Evolutionary conservation across 768 basidiomycete genomes (phyloP).

Genomic region (Lactarius sp.): DNA sequence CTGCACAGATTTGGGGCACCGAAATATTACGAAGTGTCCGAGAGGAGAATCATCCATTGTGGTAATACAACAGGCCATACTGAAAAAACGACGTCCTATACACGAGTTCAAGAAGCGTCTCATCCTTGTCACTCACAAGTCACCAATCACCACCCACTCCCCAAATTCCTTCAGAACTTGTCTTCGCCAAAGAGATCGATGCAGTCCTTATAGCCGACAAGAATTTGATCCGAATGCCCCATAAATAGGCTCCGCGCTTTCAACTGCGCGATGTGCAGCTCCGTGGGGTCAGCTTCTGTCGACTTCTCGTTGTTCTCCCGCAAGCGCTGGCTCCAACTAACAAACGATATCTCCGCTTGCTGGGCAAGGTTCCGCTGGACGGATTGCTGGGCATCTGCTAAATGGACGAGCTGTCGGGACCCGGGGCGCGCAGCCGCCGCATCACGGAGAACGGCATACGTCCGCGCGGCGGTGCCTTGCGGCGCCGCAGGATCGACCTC

Average conservation of each 20-base stretch:
- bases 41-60: neutral
- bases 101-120: neutral
- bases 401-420: slow-evolving; percentile 14
- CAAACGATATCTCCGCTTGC: neutral
- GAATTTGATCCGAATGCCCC: neutral
- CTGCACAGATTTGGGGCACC: no score
- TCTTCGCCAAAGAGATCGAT: slow-evolving; percentile 11
- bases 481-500: neutral
- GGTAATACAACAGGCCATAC: neutral
- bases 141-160: neutral
- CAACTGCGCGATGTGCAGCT: neutral
- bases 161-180: neutral
- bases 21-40: neutral
- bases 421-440: neutral
- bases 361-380: slow-evolving; percentile 10
- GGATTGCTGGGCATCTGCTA: slow-evolving; percentile 21
- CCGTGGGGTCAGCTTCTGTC: slow-evolving; percentile 1
- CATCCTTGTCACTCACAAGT: neutral
- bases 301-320: neutral
- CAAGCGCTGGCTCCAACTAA: neutral
- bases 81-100: neutral
- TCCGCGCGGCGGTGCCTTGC: neutral
- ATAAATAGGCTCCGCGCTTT: slow-evolving; percentile 1
- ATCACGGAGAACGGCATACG: slow-evolving; percentile 1
- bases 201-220: neutral